These are phyloP conservation scores for Rossbeevera mucosa DNA, from an alignment of 768 basidiomycete genomes.

Conservation along the genomic window DNA sequence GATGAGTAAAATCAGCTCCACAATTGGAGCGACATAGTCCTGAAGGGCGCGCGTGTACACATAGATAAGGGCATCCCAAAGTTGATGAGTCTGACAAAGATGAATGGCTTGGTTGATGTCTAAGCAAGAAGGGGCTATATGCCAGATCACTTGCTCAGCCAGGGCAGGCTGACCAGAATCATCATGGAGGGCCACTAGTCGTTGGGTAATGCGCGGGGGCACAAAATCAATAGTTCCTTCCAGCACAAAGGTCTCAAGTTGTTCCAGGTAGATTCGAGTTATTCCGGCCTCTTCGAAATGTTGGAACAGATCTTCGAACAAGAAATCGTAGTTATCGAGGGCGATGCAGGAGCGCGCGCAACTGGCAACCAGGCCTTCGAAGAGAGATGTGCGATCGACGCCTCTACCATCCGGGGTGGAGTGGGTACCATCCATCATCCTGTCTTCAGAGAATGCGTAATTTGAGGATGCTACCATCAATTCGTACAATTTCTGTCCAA, in stretches of 20 bases:
- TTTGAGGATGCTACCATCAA: constrained; percentile 83
- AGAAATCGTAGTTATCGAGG: constrained; percentile 74
- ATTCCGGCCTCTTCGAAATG: constrained; percentile 84
- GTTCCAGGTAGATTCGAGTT: constrained; percentile 72
- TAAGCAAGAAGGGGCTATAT: constrained; percentile 84
- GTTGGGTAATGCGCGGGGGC: constrained; percentile 86
- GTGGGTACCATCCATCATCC: constrained; percentile 89
- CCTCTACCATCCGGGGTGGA: constrained; percentile 76
- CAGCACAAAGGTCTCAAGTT: constrained; percentile 80
- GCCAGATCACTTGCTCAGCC: constrained; percentile 91
- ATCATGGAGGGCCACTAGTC: constrained; percentile 74
- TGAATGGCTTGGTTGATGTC: constrained; percentile 91
- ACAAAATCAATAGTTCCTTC: constrained; percentile 65
- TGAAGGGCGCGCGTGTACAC: constrained; percentile 84
- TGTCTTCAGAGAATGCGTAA: constrained; percentile 93
- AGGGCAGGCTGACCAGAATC: constrained; percentile 63
- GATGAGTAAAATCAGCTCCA: constrained; percentile 77
- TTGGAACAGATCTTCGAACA: constrained; percentile 93
- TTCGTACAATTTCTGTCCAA: constrained; percentile 73
- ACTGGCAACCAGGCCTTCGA: constrained; percentile 78
- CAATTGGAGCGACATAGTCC: constrained; percentile 87
- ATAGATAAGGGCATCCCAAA: constrained; percentile 94
- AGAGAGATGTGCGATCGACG: constrained; percentile 86
- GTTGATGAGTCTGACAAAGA: constrained; percentile 74
- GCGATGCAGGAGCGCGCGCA: constrained; percentile 78